A percentile compares a stretch with the other conserved stretches of the same genome.
Conservation (phyloP, 2,329 filamentous ascomycete genomes). For the Colletotrichum salicis region DNA sequence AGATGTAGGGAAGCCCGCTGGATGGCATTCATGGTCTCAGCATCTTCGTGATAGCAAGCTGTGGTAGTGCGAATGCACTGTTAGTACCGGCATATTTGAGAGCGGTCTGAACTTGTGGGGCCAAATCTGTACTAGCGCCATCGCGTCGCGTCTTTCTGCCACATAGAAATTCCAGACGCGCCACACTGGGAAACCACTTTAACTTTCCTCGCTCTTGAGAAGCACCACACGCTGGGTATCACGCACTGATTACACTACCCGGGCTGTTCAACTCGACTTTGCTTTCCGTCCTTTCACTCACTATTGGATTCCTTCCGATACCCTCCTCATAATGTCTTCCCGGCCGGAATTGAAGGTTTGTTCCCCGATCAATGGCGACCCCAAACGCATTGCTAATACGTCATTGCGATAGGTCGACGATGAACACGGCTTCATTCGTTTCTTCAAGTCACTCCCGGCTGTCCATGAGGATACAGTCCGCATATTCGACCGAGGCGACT, state of each 20-base stretch:
- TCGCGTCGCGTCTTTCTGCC: slow-evolving; percentile 34
- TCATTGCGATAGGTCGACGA: slow-evolving; percentile 79
- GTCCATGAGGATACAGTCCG: slow-evolving; percentile 81
- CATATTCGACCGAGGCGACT: slow-evolving; percentile 94
- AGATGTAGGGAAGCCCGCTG: background rate
- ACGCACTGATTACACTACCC: slow-evolving; percentile 5
- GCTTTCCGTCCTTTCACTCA: background rate
- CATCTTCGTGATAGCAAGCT: too few species aligned
- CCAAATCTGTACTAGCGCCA: slow-evolving; percentile 13
- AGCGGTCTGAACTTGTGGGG: background rate
- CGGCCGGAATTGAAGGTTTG: slow-evolving; percentile 76
- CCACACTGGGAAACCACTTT: slow-evolving; percentile 27
- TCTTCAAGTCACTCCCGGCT: slow-evolving; percentile 86
- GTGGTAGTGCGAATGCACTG: background rate
- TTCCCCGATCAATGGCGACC: slow-evolving; percentile 18
- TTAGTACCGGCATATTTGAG: background rate
- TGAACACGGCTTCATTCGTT: slow-evolving; percentile 95
- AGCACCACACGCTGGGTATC: background rate
- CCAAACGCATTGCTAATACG: background rate
- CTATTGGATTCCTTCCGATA: background rate
- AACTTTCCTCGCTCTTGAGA: slow-evolving; percentile 3
- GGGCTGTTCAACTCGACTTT: background rate
- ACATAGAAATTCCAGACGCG: slow-evolving; percentile 28
- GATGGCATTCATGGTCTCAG: background rate
- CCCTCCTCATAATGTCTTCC: slow-evolving; percentile 68